Base-by-base conservation (phyloP, 345 rosid species). In the Anastatica hierochuntica region DNA sequence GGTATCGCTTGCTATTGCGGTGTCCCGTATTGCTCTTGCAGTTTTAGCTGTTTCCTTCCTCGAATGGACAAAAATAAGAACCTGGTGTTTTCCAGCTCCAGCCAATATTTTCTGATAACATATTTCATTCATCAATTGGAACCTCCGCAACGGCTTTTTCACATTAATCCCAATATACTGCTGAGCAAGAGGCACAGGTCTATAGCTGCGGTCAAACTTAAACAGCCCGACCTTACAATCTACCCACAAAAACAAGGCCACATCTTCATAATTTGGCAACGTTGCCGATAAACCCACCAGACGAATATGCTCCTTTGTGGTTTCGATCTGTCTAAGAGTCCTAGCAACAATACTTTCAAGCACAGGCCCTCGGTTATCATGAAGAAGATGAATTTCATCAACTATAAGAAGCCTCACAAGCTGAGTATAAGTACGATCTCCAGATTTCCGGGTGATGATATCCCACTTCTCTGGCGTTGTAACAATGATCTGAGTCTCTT, bases 401-500 rank as follows among this genome's bases (percentile, higher is more conserved):
- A 86, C 73, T 38, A 90, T 84, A 19, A 90, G 76, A 49, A 90
- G 94, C 43, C 77, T 84, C 60, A 84, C 94, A 27, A 84, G 74
- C 67, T 82, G 94, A 0, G 85, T 82, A 62, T 83, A 89, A 15
- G 94, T 85, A 5, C 94, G 81, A 72, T 90, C 95, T 26, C 90
- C 90, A 8, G 96, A 84, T 38, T 90, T 90, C 58, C 97, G 79
- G 24, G 97, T 84, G 47, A 86, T 62, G 30, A 90, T 86, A 64
- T 86, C 97, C 97, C 97, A 90, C 62, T 90, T 90, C 76, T 86
- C 97, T 5, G 97, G 96, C 35, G 97, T 90, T 14, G 97, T 86
- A 58, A 90, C 97, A 18, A 90, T 81, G n/a, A 90, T 82, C 62
- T 90, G 97, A 30, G 90, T 80, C 69, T 86, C 97, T 39, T 86